Percentiles rank a stretch among this genome's conserved stretches.
phyloP scores from a whole-genome alignment of 768 basidiomycete species.

The Crassisporium funariophilum region DNA sequence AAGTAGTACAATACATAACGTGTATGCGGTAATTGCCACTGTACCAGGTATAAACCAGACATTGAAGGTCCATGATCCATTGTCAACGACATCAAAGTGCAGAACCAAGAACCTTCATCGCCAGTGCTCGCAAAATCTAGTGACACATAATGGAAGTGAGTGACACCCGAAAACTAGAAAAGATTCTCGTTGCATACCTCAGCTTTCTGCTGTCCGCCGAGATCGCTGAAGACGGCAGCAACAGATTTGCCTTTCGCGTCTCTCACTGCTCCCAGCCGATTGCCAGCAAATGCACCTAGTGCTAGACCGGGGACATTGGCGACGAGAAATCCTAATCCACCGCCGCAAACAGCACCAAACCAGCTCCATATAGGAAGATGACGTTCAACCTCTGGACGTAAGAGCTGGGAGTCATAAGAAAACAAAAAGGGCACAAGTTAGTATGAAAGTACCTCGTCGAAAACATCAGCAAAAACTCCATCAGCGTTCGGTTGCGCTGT shows the following conservation, averaged over 20 bases:
- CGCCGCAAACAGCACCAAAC: conserved; percentile 72
- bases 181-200: conserved; percentile 56
- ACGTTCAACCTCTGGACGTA: conserved; percentile 80
- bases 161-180: not conserved
- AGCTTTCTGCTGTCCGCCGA: conserved; percentile 80
- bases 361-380: conserved; percentile 76
- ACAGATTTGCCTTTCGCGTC: conserved; percentile 96
- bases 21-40: too few relatives aligned
- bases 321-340: conserved; percentile 59
- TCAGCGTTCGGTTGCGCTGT: conserved; percentile 71
- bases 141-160: conserved; percentile 1
- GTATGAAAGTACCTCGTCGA: conserved; percentile 69
- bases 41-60: too few relatives aligned
- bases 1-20: too few relatives aligned
- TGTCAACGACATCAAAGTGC: conserved; percentile 31
- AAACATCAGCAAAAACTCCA: conserved; percentile 84
- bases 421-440: conserved; percentile 1
- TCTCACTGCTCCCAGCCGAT: conserved; percentile 85
- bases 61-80: not conserved
- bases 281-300: conserved; percentile 86
- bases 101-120: conserved; percentile 80
- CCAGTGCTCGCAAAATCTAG: conserved; percentile 80
- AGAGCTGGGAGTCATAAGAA: conserved; percentile 44
- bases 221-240: conserved; percentile 79
- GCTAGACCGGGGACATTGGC: conserved; percentile 87